Evolutionary conservation across 106 monocot genomes (phyloP), one percentile per base, ranked within the genome.

Genomic region (Dendrobium nobile): DNA sequence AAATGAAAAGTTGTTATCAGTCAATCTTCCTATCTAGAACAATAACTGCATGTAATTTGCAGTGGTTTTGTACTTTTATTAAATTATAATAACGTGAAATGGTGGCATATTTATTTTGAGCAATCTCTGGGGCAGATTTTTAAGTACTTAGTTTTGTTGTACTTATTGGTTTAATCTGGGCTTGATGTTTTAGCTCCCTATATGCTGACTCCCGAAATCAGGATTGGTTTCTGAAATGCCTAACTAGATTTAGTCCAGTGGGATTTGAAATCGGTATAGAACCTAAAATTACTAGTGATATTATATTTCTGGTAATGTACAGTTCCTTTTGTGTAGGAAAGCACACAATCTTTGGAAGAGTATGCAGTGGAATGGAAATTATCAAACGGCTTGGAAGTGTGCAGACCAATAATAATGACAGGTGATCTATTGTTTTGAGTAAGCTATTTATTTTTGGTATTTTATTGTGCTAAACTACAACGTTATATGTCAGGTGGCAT

Each of bases 381-480:
- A 77, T 95, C 73, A 91, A 84, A 79, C 86, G 95, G 10, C 91
- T 93, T 85, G 93, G 95, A 78, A 95, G 95, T 87, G 89, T 95
- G 68, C 95, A 95, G 75, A 95, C 95, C n/a, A 89, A 95, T 83
- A 95, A 91, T 72, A 93, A 79, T 81, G 95, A 95, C 54, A 91
- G 93, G 95, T 95, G 82, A 44, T 10, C 44, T 24, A 2, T 1
- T 72, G 26, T 17, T 37, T 1, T 47, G 42, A 19, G 6, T 15
- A 51, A 13, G 51, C 10, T 51, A 15, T 55, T 67, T 37, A 37
- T 37, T 42, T 80, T 65, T 6, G 9, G 9, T 15, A 70, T 37
- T 4, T 70, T 37, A 0, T 70, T 70, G 1, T 37, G 61, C 8
- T 4, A n/a, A 61, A 58, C 58, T 8, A 13, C 15, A 51, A 22